Base-by-base conservation (phyloP, 495 filamentous ascomycete species). In the Neurospora hispaniola region DNA sequence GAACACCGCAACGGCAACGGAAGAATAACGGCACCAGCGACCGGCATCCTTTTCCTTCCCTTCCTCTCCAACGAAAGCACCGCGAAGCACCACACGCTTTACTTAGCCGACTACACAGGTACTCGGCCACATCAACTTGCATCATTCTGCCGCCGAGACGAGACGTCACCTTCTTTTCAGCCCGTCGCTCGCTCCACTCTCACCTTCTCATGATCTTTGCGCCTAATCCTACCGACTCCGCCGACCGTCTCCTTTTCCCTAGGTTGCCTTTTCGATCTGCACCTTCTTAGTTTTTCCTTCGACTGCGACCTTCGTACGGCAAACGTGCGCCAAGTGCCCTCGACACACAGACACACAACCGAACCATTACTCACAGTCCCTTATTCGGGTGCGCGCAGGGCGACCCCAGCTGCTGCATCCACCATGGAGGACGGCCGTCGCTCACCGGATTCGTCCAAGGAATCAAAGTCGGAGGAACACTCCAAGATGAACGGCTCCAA, bases 351-450 rank as follows among this genome's bases (percentile, higher is more conserved):
- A 62, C 54, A 66, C 54, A 66, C 27, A 31, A 31, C 54, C 27
- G 54, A 66, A 66, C 54, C 27, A 38, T 27, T 66, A 35, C 54
- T 35, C 54, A 35, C 54, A 66, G 54, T 38, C 14, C 31, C 27
- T 66, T 18, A 18, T 66, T 66, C 27, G 54, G 54, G 54, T 35
- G 54, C 54, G 54, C 54, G 54, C 54, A 66, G 54, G 54, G 54
- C 54, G 54, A 66, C 54, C 54, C 54, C 27, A 66, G 54, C 14
- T 66, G 54, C 54, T 66, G 54, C 54, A 66, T 66, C 54, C 62
- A 54, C 48, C 62, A 85, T 86, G 84, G 84, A 82, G 77, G 84
- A 82, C 71, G 79, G 80, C 43, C 80, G 79, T 44, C 76, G 73
- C 78, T 73, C 78, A n/a, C 77, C 78, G 44, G 78, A 79, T 72